Percentiles rank a stretch among this genome's conserved stretches.
These are phyloP conservation scores for Catharanthus roseus DNA, from an alignment of 257 asterid genomes.

Conservation along the genomic window DNA sequence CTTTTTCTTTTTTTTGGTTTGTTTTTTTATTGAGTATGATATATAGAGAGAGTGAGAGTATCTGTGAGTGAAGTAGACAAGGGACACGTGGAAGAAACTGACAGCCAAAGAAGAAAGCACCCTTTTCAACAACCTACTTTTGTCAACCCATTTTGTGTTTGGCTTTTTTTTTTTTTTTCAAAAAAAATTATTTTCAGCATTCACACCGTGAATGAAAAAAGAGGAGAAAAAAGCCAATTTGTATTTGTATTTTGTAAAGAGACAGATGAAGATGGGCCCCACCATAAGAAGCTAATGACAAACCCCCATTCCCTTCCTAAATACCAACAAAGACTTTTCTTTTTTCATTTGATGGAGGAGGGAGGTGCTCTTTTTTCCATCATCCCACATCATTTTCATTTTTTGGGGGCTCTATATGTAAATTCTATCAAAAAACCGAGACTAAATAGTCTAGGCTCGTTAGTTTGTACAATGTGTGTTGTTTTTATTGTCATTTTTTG, in stretches of 20 bases:
- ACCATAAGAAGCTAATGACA: constrained; percentile 15
- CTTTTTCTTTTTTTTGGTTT: no score
- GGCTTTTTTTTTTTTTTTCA: neutral
- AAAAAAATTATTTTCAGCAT: neutral
- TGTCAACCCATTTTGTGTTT: constrained; percentile 12
- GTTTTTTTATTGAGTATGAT: no score
- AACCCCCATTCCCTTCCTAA: constrained; percentile 21
- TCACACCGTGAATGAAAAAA: neutral
- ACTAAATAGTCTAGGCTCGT: no score
- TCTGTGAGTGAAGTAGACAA: constrained; percentile 23
- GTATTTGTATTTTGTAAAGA: neutral
- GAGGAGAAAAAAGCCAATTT: neutral
- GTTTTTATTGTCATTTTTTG: no score
- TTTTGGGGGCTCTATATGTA: no score
- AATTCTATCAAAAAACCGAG: no score
- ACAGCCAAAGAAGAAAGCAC: constrained; percentile 14
- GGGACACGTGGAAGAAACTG: constrained; percentile 26
- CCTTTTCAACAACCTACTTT: constrained; percentile 22
- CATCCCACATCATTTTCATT: no score
- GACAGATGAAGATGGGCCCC: constrained; percentile 13
- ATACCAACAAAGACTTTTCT: no score
- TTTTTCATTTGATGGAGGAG: no score
- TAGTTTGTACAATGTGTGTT: no score
- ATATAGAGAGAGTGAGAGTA: no score
- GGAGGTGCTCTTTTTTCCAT: no score